phyloP scores from a whole-genome alignment of 257 asterid species.

The Scutellaria baicalensis region DNA sequence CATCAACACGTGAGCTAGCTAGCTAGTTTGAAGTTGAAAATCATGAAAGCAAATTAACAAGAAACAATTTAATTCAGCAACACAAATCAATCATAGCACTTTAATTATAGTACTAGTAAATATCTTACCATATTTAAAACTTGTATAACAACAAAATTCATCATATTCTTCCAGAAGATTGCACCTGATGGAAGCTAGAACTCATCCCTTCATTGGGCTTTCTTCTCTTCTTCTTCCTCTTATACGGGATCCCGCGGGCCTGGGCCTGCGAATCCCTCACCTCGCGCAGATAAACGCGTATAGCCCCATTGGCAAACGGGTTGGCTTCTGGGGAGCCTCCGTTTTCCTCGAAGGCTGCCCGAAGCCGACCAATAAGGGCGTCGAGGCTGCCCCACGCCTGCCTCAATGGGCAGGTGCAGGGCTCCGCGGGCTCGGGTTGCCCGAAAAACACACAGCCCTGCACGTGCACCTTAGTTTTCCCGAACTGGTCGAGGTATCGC shows the following conservation, averaged over 20 bases:
- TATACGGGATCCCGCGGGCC: constrained; percentile 80
- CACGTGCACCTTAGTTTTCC: constrained; percentile 77
- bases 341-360: constrained; percentile 89
- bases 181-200: no score
- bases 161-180: no score
- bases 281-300: constrained; percentile 63
- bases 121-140: no score
- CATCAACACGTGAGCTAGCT: no score
- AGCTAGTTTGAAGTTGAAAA: no score
- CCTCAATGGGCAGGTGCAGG: constrained; percentile 65
- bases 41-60: no score
- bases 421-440: constrained; percentile 64
- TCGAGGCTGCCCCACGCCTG: constrained; percentile 96
- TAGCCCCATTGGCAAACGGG: constrained; percentile 75
- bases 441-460: constrained; percentile 70
- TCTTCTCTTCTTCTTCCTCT: constrained; percentile 75
- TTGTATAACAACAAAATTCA: no score
- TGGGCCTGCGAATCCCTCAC: constrained; percentile 68
- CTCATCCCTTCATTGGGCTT: not conserved
- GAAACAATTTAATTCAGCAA: no score
- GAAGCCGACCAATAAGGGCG: constrained; percentile 67
- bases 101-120: no score
- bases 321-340: constrained; percentile 66
- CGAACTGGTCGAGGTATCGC: constrained; percentile 78
- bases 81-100: no score